Base-by-base conservation (phyloP, 768 basidiomycete genomes). In the Ramaria sp. region DNA sequence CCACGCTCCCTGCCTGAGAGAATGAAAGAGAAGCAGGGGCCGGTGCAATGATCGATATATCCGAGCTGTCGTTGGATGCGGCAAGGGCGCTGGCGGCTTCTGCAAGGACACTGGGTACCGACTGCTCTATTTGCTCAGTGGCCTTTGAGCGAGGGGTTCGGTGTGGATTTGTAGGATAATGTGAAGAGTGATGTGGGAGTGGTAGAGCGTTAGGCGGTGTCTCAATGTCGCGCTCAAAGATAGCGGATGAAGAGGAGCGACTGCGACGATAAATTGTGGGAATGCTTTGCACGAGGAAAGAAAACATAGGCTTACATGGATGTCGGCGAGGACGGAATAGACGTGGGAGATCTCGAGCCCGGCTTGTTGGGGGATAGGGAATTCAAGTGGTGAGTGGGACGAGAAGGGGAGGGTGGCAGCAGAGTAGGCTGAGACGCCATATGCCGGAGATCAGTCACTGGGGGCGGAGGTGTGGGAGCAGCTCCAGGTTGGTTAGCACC, bases 151-250 rank as follows among this genome's bases (percentile, higher is more conserved):
- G 78, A 0, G 88, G 79, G 51, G 82, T 85, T 30, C 84, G 79
- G 66, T 89, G 88, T 0, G 88, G 87, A 54, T 63, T 65, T 54
- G 63, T 62, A 55, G 53, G 66, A 67, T 58, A 76, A 70, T 19
- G 22, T 69, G 68, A 76, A 69, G 70, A 70, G 68, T 51, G 56
- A 33, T 30, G 51, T 42, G 34, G 65, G 60, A 69, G 77, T 34
- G 70, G 77, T 62, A 67, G 64, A 0, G 65, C 63, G 1, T 70
- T 54, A 15, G 84, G 84, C 33, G 61, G 60, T 12, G 58, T 57
- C 62, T 92, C 91, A 61, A 94, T 91, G 67, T 94, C 91, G 37
- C 91, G 82, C 70, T 94, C 91, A 59, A 94, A 94, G 57, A 93
- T 94, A 38, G 91, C 90, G 0, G 89, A 91, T 0, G 88, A 88